Percentiles rank a stretch among this genome's conserved stretches.
These are phyloP conservation scores for Saturnispora besseyi DNA, from an alignment of 805 yeast species.

Conservation along the genomic window DNA sequence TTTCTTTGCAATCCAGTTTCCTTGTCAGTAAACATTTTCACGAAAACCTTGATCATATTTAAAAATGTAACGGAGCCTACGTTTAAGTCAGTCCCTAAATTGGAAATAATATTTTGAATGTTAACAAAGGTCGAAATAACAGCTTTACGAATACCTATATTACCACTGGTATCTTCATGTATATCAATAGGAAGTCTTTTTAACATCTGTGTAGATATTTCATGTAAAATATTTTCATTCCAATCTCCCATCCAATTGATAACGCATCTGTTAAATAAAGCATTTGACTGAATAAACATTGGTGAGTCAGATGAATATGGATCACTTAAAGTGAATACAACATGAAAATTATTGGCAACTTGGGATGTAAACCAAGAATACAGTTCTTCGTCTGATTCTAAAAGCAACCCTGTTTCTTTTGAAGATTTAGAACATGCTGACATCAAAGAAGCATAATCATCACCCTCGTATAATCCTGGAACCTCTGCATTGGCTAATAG, in stretches of 20 bases:
- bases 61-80: slow-evolving; percentile 44
- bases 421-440: slow-evolving; percentile 48
- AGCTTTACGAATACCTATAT: slow-evolving; percentile 22
- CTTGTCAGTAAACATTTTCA: slow-evolving; percentile 32
- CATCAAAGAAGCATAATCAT: slow-evolving; percentile 49
- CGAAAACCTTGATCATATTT: slow-evolving; percentile 39
- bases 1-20: slow-evolving; percentile 46
- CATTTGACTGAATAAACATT: slow-evolving; percentile 68
- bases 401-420: slow-evolving; percentile 46
- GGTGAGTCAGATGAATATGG: slow-evolving; percentile 31
- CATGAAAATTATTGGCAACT: slow-evolving; percentile 67
- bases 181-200: slow-evolving; percentile 42
- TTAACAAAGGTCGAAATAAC: slow-evolving; percentile 38
- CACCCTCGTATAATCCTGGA: slow-evolving; percentile 81
- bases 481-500: slow-evolving; percentile 88
- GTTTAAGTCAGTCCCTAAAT: not conserved
- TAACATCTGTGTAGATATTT: slow-evolving; percentile 35
- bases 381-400: slow-evolving; percentile 63
- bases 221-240: slow-evolving; percentile 41
- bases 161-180: slow-evolving; percentile 33
- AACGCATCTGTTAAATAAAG: slow-evolving; percentile 82
- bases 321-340: slow-evolving; percentile 66
- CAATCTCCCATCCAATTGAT: slow-evolving; percentile 85
- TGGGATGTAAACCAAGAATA: slow-evolving; percentile 66
- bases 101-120: slow-evolving; percentile 31